Percentiles rank a stretch among this genome's conserved stretches.
Evolutionary conservation across 495 filamentous ascomycete genomes (phyloP).

Genomic region (Penicillium argentinense): DNA sequence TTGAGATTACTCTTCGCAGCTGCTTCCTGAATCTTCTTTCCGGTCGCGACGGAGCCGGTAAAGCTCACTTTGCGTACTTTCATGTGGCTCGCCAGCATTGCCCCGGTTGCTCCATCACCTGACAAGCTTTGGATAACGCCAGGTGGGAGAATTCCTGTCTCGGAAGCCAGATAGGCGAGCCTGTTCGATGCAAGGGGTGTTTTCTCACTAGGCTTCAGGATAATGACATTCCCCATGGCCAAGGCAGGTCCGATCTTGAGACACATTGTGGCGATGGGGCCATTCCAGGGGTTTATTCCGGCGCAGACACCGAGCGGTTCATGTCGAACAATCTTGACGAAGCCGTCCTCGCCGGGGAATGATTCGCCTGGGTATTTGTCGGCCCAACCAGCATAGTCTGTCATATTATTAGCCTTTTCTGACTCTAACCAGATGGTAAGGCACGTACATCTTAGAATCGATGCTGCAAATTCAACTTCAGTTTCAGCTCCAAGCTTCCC

Average conservation of each 20-base stretch:
- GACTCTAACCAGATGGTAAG: no score
- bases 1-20: conserved; percentile 49
- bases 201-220: conserved; percentile 4
- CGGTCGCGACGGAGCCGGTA: conserved; percentile 18
- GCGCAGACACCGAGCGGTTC: not conserved
- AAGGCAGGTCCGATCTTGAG: conserved; percentile 1
- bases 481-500: not conserved
- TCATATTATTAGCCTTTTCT: not conserved
- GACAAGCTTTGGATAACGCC: conserved; percentile 86
- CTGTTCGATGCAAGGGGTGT: not conserved
- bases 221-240: conserved; percentile 1
- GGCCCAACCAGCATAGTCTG: conserved; percentile 4
- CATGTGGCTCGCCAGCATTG: conserved; percentile 13
- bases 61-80: conserved; percentile 19
- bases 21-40: conserved; percentile 10
- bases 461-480: not conserved
- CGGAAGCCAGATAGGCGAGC: not conserved
- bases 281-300: conserved; percentile 3
- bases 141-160: conserved; percentile 78
- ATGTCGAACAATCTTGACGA: not conserved
- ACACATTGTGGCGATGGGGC: not conserved
- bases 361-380: conserved; percentile 3
- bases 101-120: conserved; percentile 66
- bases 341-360: not conserved
- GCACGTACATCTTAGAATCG: not conserved